Evolutionary conservation across 352 stramenopile species (phyloP), one percentile per base, ranked within the genome.

Genomic region (Pythium folliculosum): DNA sequence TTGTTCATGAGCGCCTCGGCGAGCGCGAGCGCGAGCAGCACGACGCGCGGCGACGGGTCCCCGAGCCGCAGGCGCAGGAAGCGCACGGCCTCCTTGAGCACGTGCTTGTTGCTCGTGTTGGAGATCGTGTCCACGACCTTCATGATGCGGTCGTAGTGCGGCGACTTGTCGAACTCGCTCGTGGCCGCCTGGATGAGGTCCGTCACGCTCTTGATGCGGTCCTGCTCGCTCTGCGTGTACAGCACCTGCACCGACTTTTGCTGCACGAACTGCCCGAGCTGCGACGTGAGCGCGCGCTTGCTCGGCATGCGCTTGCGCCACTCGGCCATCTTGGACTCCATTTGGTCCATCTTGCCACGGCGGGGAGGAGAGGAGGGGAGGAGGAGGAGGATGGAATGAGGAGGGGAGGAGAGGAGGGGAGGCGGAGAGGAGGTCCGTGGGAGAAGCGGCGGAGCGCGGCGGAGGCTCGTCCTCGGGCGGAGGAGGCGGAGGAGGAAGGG

Each of bases 1-100:
- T 94, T 92, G 70, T 92, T 92, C 54, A 92, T 85, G 10, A 94
- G 68, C 1, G 81, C 79, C 65, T 94, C 85, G 0, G 81, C 87
- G 19, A 94, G 67, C 45, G 81, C 86, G 27, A 94, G 68, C 47
- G 83, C 76, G 35, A 89, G 52, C 22, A 91, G 83, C 23, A 94
- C 78, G 17, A 91, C 82, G 21, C 79, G 77, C 14, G 80, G 60
- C 35, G 81, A 90, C 37, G 83, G 75, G 66, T 94, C 80, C 8
- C 75, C 81, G 2, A 94, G 75, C 19, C 85, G 81, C 56, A 94
- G 65, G 30, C 81, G 84, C 62, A 94, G 57, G 55, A 80, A 92
- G n/a, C 82, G 77, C n/a, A 91, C 71, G 12, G 82, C 81, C 58
- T 94, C 85, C 60, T 90, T 89, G 7, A 91, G 65, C 7, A 82